phyloP scores from a whole-genome alignment of 257 asterid species.

The Ophiorrhiza pumila region DNA sequence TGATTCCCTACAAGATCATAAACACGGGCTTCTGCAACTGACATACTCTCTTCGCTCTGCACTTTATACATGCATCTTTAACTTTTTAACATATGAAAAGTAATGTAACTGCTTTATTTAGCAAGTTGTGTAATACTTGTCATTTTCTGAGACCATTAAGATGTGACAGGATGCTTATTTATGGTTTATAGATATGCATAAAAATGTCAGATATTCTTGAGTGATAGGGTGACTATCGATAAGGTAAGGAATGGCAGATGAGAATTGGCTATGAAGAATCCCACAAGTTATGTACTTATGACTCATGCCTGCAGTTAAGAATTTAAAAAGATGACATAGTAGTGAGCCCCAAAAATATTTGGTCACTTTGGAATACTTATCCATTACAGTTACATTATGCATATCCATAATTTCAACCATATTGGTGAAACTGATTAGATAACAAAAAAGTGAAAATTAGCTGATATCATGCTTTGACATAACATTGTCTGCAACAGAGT shows the following conservation, averaged over 20 bases:
- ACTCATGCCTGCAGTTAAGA: neutral
- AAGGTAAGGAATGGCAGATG: too few relatives aligned
- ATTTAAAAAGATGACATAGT: neutral
- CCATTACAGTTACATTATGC: neutral
- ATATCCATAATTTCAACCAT: neutral
- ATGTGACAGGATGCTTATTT: too few relatives aligned
- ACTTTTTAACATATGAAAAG: neutral
- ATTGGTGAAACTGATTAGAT: neutral
- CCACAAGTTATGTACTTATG: too few relatives aligned
- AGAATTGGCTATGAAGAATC: too few relatives aligned
- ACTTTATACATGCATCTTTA: neutral
- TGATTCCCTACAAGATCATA: neutral
- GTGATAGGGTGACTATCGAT: too few relatives aligned
- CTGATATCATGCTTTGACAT: neutral
- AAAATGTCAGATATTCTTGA: too few relatives aligned
- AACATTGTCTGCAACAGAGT: neutral
- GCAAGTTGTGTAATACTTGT: neutral
- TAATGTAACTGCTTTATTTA: neutral
- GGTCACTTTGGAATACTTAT: neutral
- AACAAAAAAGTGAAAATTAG: neutral
- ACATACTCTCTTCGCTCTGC: neutral
- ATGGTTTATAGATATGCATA: too few relatives aligned
- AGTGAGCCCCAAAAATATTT: neutral
- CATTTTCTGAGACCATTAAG: neutral
- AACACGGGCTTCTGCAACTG: neutral